Evolutionary conservation across 1,284 basidiomycete genomes (phyloP).

Genomic region (Gymnopus androsaceus): DNA sequence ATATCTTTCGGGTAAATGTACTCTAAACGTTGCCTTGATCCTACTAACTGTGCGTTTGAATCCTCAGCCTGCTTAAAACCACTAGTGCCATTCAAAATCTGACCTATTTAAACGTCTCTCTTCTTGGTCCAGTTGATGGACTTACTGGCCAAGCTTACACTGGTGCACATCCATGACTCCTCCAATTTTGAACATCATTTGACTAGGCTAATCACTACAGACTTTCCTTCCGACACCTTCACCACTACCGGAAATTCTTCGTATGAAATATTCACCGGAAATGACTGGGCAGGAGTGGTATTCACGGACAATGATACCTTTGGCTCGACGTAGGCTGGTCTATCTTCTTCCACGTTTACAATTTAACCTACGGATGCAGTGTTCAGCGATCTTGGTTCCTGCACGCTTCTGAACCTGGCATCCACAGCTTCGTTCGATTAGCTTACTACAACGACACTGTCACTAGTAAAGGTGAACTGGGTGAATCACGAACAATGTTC

Average conservation of each 20-base stretch:
- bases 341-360: too few relatives aligned
- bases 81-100: slow-evolving; percentile 18
- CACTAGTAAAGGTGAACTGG: slow-evolving; percentile 22
- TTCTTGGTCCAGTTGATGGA: slow-evolving; percentile 17
- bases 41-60: background rate
- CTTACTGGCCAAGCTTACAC: slow-evolving; percentile 18
- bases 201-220: background rate
- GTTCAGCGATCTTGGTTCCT: slow-evolving; percentile 31
- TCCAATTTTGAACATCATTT: background rate
- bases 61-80: slow-evolving; percentile 16
- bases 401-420: slow-evolving; percentile 26
- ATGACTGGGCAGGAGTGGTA: slow-evolving; percentile 20
- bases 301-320: slow-evolving; percentile 19
- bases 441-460: slow-evolving; percentile 26
- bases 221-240: slow-evolving; percentile 19
- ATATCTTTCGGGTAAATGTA: slow-evolving; percentile 17
- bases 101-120: slow-evolving; percentile 7
- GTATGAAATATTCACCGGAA: slow-evolving; percentile 13
- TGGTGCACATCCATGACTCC: background rate
- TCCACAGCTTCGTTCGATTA: slow-evolving; percentile 29
- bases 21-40: background rate
- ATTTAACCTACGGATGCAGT: too few relatives aligned
- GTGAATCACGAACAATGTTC: slow-evolving; percentile 32
- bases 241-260: slow-evolving; percentile 16
- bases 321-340: slow-evolving; percentile 13